Base-by-base conservation (phyloP, 768 basidiomycete genomes). In the Suillus fuscotomentosus region DNA sequence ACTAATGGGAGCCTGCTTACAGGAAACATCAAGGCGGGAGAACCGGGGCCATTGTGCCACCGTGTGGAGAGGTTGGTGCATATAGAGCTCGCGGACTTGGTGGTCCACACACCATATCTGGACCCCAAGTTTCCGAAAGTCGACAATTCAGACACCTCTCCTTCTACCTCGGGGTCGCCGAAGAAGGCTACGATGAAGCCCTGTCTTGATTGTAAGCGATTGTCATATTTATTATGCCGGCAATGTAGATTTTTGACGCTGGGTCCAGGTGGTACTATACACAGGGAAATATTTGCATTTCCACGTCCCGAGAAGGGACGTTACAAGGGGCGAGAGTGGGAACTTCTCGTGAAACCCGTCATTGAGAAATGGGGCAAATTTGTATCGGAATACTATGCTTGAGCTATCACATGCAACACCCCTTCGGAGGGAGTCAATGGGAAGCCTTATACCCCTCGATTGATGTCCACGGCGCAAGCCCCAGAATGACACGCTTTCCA, bases 241-340 rank as follows among this genome's bases (percentile, higher is more conserved):
- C 0, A 39, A 34, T 36, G 3, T 5, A 24, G 13, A 38, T 61
- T 47, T 38, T 54, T 47, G 15, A 68, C 22, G 15, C 53, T 69
- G 42, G 43, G 17, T 62, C 8, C 56, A 88, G 86, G 87, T 67
- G 87, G 87, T 17, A 77, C 69, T 10, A 69, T 83, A 34, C 93
- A 95, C 73, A 86, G 85, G 70, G 93, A 95, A 71, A 92, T 95
- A 20, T 95, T 95, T 72, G 78, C 88, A 45, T 92, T 95, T 70
- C 76, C 76, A 50, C 83, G 87, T 51, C 82, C 86, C 60, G 77
- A 72, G 45, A 74, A 71, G 10, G 90, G 90, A 0, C 72, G 63
- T 39, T 83, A 86, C 69, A 80, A 83, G 65, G 87, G 86, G 8
- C 84, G 80, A 66, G 93, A 94, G 74, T 94, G 89, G 88, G 88